Conservation (phyloP, 2,329 filamentous ascomycete species). For the Myriosclerotinia scirpicola region DNA sequence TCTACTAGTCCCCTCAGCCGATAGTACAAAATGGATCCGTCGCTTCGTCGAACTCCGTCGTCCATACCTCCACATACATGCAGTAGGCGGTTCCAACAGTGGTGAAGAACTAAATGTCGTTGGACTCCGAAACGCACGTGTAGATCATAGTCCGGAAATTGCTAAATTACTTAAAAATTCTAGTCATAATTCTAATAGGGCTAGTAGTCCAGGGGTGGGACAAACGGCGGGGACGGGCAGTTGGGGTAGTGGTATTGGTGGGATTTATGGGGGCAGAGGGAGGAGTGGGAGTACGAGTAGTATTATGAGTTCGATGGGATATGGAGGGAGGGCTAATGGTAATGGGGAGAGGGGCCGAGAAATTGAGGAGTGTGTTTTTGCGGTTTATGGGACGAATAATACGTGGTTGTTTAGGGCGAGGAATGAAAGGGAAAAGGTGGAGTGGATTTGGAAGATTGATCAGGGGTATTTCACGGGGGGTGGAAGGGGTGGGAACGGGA, state of each 20-base stretch:
- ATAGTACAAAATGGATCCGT: conserved; percentile 82
- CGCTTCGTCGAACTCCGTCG: conserved; percentile 89
- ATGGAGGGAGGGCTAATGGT: conserved; percentile 10
- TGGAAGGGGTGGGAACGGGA: not conserved
- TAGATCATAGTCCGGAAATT: conserved; percentile 89
- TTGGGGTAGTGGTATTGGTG: conserved; percentile 38
- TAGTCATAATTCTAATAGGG: not conserved
- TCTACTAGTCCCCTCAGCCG: conserved; percentile 78
- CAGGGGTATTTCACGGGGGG: conserved; percentile 50
- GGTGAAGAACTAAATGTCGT: conserved; percentile 90
- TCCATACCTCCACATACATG: conserved; percentile 90
- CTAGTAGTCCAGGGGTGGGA: not conserved
- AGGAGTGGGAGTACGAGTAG: conserved; percentile 14
- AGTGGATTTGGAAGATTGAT: conserved; percentile 96
- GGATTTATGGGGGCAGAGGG: not conserved
- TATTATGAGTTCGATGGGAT: not conserved
- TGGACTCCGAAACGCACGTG: conserved; percentile 82
- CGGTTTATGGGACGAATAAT: conserved; percentile 90
- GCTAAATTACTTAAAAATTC: conserved; percentile 62
- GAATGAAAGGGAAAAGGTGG: conserved; percentile 87
- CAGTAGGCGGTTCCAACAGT: conserved; percentile 57
- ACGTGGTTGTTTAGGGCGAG: conserved; percentile 92
- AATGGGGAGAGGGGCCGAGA: conserved; percentile 38
- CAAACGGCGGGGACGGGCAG: not conserved
- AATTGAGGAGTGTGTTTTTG: conserved; percentile 64